Evolutionary conservation across 139 green algal genomes (phyloP).

Genomic region (Spirogloea muscicola): DNA sequence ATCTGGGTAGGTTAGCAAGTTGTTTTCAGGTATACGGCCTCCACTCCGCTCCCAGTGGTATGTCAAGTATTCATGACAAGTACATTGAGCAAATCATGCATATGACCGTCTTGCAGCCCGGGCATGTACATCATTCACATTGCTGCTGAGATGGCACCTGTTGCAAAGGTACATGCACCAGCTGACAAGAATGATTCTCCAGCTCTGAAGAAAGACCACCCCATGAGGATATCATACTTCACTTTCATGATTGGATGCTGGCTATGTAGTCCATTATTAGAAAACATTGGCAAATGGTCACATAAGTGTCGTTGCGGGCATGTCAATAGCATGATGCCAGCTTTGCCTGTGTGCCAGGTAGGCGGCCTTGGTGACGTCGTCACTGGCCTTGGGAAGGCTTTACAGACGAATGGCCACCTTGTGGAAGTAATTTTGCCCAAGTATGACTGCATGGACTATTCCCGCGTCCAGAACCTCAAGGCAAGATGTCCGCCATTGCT

Average conservation of each 20-base stretch:
- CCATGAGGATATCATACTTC: no score
- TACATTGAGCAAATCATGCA: not conserved
- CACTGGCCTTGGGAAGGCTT: conserved; percentile 47
- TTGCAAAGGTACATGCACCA: conserved; percentile 80
- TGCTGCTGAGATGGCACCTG: conserved; percentile 88
- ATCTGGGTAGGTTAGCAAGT: no score
- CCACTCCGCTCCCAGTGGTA: not conserved
- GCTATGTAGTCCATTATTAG: no score
- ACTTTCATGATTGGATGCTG: no score
- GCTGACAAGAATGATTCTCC: no score
- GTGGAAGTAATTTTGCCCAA: conserved; percentile 61
- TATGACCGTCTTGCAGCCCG: conserved; percentile 31
- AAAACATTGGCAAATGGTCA: no score
- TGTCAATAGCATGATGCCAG: no score
- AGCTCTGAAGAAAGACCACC: no score
- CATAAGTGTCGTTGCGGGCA: no score
- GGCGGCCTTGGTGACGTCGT: conserved; percentile 60
- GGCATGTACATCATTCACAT: conserved; percentile 83
- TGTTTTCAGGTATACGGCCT: not conserved
- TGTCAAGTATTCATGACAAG: not conserved
- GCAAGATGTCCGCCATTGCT: no score
- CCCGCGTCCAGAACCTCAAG: conserved; percentile 41
- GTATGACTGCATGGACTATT: conserved; percentile 58
- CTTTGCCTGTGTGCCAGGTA: conserved; percentile 50
- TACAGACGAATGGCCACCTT: conserved; percentile 52